Evolutionary conservation across 2,329 filamentous ascomycete genomes (phyloP).

Genomic region (Fusarium dlaminii): DNA sequence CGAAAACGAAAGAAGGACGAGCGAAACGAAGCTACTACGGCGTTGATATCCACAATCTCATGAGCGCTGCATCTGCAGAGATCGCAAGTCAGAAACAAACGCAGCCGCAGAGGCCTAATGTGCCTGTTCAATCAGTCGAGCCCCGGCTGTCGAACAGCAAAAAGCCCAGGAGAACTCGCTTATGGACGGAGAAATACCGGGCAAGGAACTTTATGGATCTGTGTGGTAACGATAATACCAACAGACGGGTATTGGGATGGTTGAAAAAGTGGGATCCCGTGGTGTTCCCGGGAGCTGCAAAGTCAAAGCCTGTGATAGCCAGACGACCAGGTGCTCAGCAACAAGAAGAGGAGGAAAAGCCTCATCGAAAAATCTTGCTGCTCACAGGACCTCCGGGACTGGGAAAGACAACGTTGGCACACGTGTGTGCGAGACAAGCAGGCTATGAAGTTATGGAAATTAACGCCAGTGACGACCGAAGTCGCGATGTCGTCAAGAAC

Average conservation of each 20-base stretch:
- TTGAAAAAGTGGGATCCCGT: constrained; percentile 92
- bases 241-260: constrained; percentile 90
- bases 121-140: constrained; percentile 57
- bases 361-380: constrained; percentile 87
- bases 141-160: constrained; percentile 41
- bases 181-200: constrained; percentile 99
- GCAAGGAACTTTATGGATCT: constrained; percentile 92
- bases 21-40: constrained; percentile 87
- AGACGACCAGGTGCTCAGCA: constrained; percentile 55
- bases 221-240: constrained; percentile 93
- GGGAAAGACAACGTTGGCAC: constrained; percentile 94
- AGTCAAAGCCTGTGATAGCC: constrained; percentile 59
- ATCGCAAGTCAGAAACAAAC: constrained; percentile 51
- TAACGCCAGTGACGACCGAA: constrained; percentile 96
- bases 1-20: constrained; percentile 71
- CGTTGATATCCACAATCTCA: constrained; percentile 85
- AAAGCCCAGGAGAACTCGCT: constrained; percentile 62
- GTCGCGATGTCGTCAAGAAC: constrained; percentile 87
- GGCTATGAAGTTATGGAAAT: constrained; percentile 98
- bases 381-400: constrained; percentile 91
- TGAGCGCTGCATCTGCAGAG: constrained; percentile 75
- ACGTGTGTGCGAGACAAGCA: constrained; percentile 94
- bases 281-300: constrained; percentile 83
- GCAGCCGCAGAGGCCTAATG: constrained; percentile 41
- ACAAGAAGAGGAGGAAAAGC: constrained; percentile 72